These are phyloP conservation scores for Helminthosporium solani DNA, from an alignment of 2,329 filamentous ascomycete genomes.

Conservation along the genomic window DNA sequence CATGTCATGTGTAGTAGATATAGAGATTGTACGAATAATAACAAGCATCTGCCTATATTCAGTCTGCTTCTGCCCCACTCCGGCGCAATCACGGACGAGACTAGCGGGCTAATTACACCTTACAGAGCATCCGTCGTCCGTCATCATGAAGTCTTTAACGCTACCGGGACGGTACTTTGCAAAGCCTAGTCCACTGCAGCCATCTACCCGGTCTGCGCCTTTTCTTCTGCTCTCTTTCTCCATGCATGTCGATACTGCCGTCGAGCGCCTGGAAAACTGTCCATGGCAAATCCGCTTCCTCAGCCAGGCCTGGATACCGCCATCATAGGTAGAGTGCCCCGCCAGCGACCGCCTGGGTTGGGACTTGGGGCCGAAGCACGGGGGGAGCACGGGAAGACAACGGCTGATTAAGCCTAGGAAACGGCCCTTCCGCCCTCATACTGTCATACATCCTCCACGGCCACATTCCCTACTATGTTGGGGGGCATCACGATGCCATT, in stretches of 20 bases:
- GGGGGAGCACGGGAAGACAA: no score
- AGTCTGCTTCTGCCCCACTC: no score
- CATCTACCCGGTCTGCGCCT: slow-evolving; percentile 1
- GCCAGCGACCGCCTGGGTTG: no score
- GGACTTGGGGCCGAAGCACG: no score
- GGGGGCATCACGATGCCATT: slow-evolving; percentile 58
- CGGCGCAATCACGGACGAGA: no score
- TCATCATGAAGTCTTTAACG: slow-evolving; percentile 34
- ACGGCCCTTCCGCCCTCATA: slow-evolving; percentile 62
- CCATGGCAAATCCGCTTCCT: slow-evolving; percentile 42
- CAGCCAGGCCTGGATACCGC: slow-evolving; percentile 42
- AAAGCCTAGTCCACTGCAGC: not conserved
- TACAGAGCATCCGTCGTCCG: slow-evolving; percentile 12
- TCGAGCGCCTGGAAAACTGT: slow-evolving; percentile 22
- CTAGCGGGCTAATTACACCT: no score
- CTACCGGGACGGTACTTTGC: slow-evolving; percentile 20
- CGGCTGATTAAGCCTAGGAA: slow-evolving; percentile 49
- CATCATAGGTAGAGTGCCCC: slow-evolving; percentile 37
- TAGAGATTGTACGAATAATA: no score
- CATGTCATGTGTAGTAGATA: no score
- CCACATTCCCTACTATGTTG: slow-evolving; percentile 58
- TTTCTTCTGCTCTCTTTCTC: slow-evolving; percentile 5
- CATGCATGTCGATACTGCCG: slow-evolving; percentile 7
- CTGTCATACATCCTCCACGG: slow-evolving; percentile 64
- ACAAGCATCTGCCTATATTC: no score